These are phyloP conservation scores for Colletotrichum tamarilloi DNA, from an alignment of 2,329 filamentous ascomycete genomes.

Conservation along the genomic window DNA sequence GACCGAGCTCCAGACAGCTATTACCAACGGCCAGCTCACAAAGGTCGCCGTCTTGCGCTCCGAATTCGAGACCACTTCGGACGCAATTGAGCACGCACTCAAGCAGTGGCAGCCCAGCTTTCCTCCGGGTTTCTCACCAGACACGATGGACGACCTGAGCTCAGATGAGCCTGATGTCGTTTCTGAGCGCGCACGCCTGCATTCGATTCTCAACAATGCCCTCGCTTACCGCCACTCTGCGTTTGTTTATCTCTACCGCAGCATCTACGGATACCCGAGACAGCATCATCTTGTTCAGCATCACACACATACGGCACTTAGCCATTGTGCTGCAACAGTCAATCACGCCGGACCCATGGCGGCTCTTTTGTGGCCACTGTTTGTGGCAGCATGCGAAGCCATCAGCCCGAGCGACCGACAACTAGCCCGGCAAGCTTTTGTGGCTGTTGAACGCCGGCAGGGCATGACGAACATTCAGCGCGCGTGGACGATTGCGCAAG, in stretches of 20 bases:
- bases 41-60: constrained; percentile 60
- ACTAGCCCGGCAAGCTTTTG: constrained; percentile 63
- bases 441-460: constrained; percentile 65
- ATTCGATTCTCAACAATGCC: constrained; percentile 69
- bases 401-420: constrained; percentile 59
- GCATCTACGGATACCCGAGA: constrained; percentile 60
- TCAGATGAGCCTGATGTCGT: constrained; percentile 41
- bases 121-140: constrained; percentile 50
- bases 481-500: constrained; percentile 69
- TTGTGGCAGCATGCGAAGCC: constrained; percentile 72
- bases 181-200: constrained; percentile 55
- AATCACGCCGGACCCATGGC: constrained; percentile 69
- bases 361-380: constrained; percentile 73
- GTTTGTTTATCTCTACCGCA: constrained; percentile 68
- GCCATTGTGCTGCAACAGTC: constrained; percentile 66
- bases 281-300: constrained; percentile 62
- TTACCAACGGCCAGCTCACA: constrained; percentile 52
- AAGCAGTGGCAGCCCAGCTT: constrained; percentile 66
- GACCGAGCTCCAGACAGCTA: constrained; percentile 59
- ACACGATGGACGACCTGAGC: constrained; percentile 36
- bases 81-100: constrained; percentile 66
- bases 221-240: constrained; percentile 69
- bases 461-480: constrained; percentile 74
- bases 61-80: constrained; percentile 62
- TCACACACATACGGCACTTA: constrained; percentile 61